phyloP scores from a whole-genome alignment of 148 eudicot species.

The Rhododendron vialii region DNA sequence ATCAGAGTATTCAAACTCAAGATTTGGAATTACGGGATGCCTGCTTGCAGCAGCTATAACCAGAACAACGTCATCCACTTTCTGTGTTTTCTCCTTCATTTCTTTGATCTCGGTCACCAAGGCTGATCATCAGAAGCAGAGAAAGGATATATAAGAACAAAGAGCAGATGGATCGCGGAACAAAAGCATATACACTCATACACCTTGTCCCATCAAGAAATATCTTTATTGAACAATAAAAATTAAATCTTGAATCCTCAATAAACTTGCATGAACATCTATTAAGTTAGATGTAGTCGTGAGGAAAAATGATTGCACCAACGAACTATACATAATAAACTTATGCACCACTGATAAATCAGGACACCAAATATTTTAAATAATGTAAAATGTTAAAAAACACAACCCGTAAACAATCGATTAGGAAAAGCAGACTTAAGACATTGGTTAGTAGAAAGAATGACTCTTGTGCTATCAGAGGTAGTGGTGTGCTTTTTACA shows the following conservation, averaged over 20 bases:
- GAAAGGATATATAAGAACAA: slow-evolving; percentile 12
- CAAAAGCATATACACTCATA: background rate
- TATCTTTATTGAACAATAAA: background rate
- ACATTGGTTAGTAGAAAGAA: background rate
- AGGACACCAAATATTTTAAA: background rate
- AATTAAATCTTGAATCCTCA: background rate
- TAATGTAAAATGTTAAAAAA: background rate
- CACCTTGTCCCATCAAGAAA: background rate
- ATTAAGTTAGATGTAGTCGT: background rate
- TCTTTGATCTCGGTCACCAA: slow-evolving; percentile 80
- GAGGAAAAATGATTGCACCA: background rate
- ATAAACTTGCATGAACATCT: background rate
- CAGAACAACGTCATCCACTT: slow-evolving; percentile 66
- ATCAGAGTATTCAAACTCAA: slow-evolving; percentile 61
- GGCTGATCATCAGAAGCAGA: slow-evolving; percentile 40
- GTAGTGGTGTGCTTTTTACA: background rate
- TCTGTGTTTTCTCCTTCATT: slow-evolving; percentile 61
- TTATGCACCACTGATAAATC: background rate
- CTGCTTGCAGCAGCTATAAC: slow-evolving; percentile 71
- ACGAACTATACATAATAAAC: background rate
- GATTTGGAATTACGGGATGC: slow-evolving; percentile 57
- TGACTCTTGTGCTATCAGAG: background rate
- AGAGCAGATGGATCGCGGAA: background rate
- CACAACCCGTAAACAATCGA: background rate
- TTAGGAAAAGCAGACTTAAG: background rate